Conservation (phyloP, 345 rosid species). For the Syzygium jambos region DNA sequence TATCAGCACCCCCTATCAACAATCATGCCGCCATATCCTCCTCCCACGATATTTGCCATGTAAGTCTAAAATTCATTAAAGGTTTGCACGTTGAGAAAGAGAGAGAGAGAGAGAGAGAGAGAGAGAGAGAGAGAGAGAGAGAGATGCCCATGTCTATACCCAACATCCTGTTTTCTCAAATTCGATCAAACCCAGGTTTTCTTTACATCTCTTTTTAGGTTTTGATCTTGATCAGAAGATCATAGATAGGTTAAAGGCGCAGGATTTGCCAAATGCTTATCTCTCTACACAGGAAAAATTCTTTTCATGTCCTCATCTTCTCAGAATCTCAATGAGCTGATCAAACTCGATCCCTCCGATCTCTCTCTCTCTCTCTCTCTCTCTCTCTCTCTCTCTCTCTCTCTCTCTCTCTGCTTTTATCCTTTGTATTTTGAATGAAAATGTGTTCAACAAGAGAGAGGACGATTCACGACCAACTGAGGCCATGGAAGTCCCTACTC, state of each 20-base stretch:
- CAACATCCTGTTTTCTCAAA: neutral
- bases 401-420: neutral
- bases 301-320: neutral
- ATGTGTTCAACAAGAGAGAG: constrained; percentile 7
- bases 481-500: constrained; percentile 21
- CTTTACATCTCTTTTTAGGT: neutral
- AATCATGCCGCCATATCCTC: neutral
- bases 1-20: neutral
- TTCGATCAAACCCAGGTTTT: neutral
- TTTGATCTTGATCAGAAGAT: neutral
- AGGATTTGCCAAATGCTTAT: neutral
- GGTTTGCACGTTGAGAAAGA: neutral
- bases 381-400: neutral
- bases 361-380: neutral
- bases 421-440: neutral
- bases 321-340: neutral
- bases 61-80: neutral
- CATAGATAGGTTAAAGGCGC: neutral
- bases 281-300: neutral
- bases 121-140: neutral
- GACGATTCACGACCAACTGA: constrained; percentile 19
- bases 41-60: neutral
- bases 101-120: neutral
- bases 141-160: neutral
- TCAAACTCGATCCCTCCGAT: neutral